phyloP scores from a whole-genome alignment of 1,284 basidiomycete genomes.

The Coniophora puteana region DNA sequence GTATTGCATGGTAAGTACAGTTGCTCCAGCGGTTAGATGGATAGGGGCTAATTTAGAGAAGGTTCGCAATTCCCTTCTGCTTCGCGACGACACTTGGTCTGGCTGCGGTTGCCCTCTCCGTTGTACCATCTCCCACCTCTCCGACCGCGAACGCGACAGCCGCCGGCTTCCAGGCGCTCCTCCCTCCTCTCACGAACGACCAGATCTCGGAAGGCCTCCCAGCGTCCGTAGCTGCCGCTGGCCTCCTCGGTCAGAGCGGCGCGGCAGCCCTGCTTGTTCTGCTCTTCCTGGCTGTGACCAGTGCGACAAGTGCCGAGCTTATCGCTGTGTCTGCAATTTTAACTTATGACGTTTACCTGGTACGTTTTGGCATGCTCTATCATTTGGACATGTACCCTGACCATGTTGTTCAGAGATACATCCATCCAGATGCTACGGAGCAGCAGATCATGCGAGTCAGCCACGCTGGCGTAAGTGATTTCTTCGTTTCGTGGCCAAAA shows the following conservation, averaged over 20 bases:
- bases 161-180: slow-evolving; percentile 59
- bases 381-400: neutral
- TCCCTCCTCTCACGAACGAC: slow-evolving; percentile 50
- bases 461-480: slow-evolving; percentile 48
- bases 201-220: slow-evolving; percentile 85
- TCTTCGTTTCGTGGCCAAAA: slow-evolving; percentile 29
- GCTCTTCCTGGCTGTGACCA: slow-evolving; percentile 83
- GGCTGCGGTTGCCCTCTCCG: slow-evolving; percentile 68
- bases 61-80: slow-evolving; percentile 81
- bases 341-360: slow-evolving; percentile 81
- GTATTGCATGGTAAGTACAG: slow-evolving; percentile 69
- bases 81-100: slow-evolving; percentile 82
- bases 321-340: slow-evolving; percentile 82
- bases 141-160: slow-evolving; percentile 16
- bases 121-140: slow-evolving; percentile 25
- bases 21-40: neutral
- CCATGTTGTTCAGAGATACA: slow-evolving; percentile 41
- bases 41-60: slow-evolving; percentile 17
- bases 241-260: slow-evolving; percentile 73
- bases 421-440: slow-evolving; percentile 58
- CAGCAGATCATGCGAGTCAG: slow-evolving; percentile 55
- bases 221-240: slow-evolving; percentile 76
- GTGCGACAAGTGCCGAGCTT: slow-evolving; percentile 84
- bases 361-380: slow-evolving; percentile 21
- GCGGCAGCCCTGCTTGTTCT: slow-evolving; percentile 69